These are phyloP conservation scores for Aspergillus aculeatus DNA, from an alignment of 2,329 filamentous ascomycete genomes.

Conservation along the genomic window DNA sequence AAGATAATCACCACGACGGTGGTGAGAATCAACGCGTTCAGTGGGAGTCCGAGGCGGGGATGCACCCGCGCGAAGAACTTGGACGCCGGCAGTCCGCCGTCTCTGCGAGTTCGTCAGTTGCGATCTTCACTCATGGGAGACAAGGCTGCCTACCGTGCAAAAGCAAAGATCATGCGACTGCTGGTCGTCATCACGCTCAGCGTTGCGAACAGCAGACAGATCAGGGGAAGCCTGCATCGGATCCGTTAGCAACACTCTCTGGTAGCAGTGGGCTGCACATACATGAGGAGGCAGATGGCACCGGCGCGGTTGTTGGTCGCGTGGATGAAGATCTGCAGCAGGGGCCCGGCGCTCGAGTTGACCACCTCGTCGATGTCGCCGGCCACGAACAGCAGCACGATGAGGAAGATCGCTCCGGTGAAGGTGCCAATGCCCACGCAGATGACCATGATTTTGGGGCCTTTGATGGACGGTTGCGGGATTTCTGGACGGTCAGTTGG, in stretches of 20 bases:
- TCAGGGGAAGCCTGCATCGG: conserved; percentile 24
- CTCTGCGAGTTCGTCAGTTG: conserved; percentile 37
- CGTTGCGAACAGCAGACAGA: conserved; percentile 30
- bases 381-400: conserved; percentile 62
- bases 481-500: conserved; percentile 29
- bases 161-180: conserved; percentile 34
- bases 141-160: conserved; percentile 22
- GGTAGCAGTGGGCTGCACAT: conserved; percentile 4
- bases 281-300: conserved; percentile 62
- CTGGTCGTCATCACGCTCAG: conserved; percentile 34
- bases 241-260: conserved; percentile 6
- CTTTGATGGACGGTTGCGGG: conserved; percentile 49
- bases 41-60: conserved; percentile 58
- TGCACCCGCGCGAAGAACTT: conserved; percentile 62
- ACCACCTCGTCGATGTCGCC: conserved; percentile 58
- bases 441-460: conserved; percentile 64
- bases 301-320: conserved; percentile 63
- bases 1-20: conserved; percentile 64
- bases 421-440: conserved; percentile 62
- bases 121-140: not conserved
- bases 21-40: conserved; percentile 64
- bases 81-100: conserved; percentile 65
- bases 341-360: conserved; percentile 54
- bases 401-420: conserved; percentile 63
- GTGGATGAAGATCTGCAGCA: conserved; percentile 62